These are phyloP conservation scores for Trichoderma guizhouense DNA, from an alignment of 2,329 filamentous ascomycete species.

Conservation along the genomic window DNA sequence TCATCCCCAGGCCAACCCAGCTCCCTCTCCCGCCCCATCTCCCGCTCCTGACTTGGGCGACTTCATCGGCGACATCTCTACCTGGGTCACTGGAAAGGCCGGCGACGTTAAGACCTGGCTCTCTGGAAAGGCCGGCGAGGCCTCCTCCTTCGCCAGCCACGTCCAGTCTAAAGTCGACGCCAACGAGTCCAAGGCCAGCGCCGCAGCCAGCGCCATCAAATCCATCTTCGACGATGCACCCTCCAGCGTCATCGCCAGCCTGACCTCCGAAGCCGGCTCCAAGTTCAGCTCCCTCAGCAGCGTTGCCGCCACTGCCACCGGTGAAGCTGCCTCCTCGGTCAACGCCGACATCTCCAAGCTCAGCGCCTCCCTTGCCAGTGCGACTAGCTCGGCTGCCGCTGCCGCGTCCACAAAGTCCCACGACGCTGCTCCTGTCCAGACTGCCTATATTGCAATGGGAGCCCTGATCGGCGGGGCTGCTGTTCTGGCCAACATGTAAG, in stretches of 20 bases:
- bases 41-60: conserved; percentile 15
- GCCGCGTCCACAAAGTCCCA: conserved; percentile 21
- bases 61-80: conserved; percentile 18
- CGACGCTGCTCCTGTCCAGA: conserved; percentile 34
- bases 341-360: conserved; percentile 26
- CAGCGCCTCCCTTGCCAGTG: conserved; percentile 18
- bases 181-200: conserved; percentile 6
- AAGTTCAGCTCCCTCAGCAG: conserved; percentile 26
- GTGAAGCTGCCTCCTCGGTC: conserved; percentile 24
- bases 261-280: conserved; percentile 25
- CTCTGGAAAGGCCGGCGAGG: neutral
- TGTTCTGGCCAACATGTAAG: conserved; percentile 43
- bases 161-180: neutral
- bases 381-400: conserved; percentile 21
- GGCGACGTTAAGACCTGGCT: conserved; percentile 17
- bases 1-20: neutral
- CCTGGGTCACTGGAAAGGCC: conserved; percentile 15
- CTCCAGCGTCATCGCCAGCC: conserved; percentile 16
- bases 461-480: conserved; percentile 47
- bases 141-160: conserved; percentile 1
- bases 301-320: conserved; percentile 24
- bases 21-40: conserved; percentile 18
- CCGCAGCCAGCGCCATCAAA: conserved; percentile 9
- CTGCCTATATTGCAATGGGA: conserved; percentile 43
- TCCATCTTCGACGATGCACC: conserved; percentile 9